A percentile compares a stretch with the other conserved stretches of the same genome.
phyloP scores from a whole-genome alignment of 176 grass and related monocot species.

The Chrysopogon serrulatus region DNA sequence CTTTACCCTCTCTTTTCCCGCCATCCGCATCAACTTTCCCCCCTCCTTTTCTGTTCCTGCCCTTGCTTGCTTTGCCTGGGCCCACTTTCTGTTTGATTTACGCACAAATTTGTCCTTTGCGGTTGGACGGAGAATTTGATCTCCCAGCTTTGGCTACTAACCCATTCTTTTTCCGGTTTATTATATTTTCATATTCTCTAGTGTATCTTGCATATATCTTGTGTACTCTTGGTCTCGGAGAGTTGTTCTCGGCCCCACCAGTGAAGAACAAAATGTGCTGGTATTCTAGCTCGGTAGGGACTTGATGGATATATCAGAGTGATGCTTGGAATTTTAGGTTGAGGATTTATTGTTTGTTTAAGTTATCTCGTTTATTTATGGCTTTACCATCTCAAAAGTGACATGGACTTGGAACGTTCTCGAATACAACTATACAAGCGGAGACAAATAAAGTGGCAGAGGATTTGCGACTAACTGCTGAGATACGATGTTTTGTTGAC shows the following conservation, averaged over 20 bases:
- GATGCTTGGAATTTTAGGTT: conserved; percentile 29
- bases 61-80: conserved; percentile 29
- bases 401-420: background rate
- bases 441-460: background rate
- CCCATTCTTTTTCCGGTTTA: background rate
- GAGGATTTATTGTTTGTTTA: background rate
- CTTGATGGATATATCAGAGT: background rate
- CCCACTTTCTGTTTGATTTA: conserved; percentile 28
- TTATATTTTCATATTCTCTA: background rate
- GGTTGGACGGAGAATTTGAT: conserved; percentile 51
- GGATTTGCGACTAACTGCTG: background rate
- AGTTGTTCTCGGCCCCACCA: background rate
- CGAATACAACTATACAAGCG: background rate
- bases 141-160: conserved; percentile 33
- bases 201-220: background rate
- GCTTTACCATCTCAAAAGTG: background rate
- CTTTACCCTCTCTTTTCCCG: conserved; percentile 43
- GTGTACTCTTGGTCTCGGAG: too few species aligned
- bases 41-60: background rate
- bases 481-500: background rate
- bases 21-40: conserved; percentile 37
- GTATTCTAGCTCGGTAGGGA: background rate
- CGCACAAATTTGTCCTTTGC: conserved; percentile 53
- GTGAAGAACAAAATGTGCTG: background rate
- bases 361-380: background rate